Base-by-base conservation (phyloP, 208 protist genomes). In the Leishmania martiniquensis region DNA sequence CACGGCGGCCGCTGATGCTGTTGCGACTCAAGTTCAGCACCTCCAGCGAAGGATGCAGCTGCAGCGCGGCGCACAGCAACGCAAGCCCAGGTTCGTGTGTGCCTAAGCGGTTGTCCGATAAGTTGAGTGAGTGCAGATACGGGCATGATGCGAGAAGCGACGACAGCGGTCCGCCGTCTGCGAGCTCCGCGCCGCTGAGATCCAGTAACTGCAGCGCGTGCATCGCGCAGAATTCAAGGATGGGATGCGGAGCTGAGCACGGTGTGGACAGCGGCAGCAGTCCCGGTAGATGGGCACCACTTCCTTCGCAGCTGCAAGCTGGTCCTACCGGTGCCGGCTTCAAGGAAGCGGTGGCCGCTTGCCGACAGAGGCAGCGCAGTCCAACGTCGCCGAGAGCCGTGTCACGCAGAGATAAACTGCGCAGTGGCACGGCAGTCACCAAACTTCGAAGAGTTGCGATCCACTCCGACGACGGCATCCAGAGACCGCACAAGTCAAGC, bases 101-200 rank as follows among this genome's bases (percentile, higher is more conserved):
- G 34, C 91, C 88, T n/a, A 92, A 49, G 54, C 76, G 75, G 71
- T 95, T 95, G 59, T 72, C 49, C 3, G 91, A 87, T 4, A 95
- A 42, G 77, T 90, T 74, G 25, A 95, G 63, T 17, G 60, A 37
- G 25, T 34, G 55, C 22, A 95, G 69, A 32, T 69, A 76, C 5
- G 82, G 69, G 12, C 85, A 77, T 32, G 83, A 72, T 12, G 71
- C 73, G 7, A 90, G 47, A 2, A 92, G 59, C 37, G 37, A 47
- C 32, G 85, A 70, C 47, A 94, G 72, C 12, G 87, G 81, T 12
- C 79, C 49, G 20, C 74, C 87, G 65, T 91, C 85, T 20, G 47
- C 75, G 29, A 87, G 47, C 5, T 72, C 72, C 34, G 82, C 76
- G 34, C 78, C 82, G 52, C 75, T 73, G 54, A 94, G 68, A 57